Evolutionary conservation across 768 basidiomycete species (phyloP), one percentile per base, ranked within the genome.

Genomic region (Gloeostereum incarnatum): DNA sequence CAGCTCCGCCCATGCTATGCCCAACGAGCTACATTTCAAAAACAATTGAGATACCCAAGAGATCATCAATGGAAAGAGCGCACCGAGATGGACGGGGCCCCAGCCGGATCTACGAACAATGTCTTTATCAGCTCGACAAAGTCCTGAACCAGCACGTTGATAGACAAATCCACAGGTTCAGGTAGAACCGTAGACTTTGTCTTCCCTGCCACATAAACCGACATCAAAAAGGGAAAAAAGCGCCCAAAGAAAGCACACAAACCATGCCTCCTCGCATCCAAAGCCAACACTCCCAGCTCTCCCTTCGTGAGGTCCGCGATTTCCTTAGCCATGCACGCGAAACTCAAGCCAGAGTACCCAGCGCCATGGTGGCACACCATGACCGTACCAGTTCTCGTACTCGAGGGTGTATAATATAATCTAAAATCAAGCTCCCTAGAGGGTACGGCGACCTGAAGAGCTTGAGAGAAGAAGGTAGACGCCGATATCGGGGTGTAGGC

Each of bases 1-100:
- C 92, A 0, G 92, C 81, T 18, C 93, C 94, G 10, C 96, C 96
- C 84, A 99, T 94, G 42, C 89, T 93, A 54, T 99, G 96, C 0
- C 96, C 96, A 6, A 96, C 71, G 5, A 96, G 71, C 84, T 89
- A 36, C 10, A 20, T 21, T 19, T 27, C 25, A 25, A 29, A 20
- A 5, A 24, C 34, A 42, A 29, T 40, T 30, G 41, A 5, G 30
- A 35, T 18, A 20, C 18, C 11, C 7, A 22, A 26, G 11, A 24
- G 33, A 16, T 10, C 27, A 21, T 9, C 21, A 25, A n/a, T n/a
- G 23, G n/a, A n/a, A n/a, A n/a, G n/a, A 17, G 59, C 75, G 45
- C 51, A 93, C 91, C 46, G 97, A 55, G 9, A 97, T 52, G 0
- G 78, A 75, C 1, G 94, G 92, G 4, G 84, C 70, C 3, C 56